phyloP scores from a whole-genome alignment of 805 yeast species.

The Nakazawaea wyomingensis region DNA sequence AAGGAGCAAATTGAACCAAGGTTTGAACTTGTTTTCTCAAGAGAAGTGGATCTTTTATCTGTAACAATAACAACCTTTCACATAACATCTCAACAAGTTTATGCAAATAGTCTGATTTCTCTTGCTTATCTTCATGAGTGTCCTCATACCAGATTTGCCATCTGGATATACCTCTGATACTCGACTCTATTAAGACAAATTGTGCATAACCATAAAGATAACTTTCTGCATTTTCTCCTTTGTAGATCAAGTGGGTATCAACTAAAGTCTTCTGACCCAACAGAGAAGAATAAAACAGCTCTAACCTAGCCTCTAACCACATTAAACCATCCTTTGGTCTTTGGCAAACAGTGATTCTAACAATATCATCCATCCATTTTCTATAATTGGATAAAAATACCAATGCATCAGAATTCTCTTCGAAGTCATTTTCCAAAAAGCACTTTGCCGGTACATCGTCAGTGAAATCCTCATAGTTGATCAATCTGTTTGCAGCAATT shows the following conservation, averaged over 20 bases:
- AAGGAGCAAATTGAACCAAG: constrained; percentile 88
- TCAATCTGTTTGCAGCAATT: constrained; percentile 69
- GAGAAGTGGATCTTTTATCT: constrained; percentile 73
- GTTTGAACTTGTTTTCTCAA: constrained; percentile 86
- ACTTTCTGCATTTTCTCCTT: constrained; percentile 57
- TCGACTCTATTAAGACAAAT: constrained; percentile 80
- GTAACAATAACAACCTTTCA: constrained; percentile 67
- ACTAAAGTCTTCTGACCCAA: constrained; percentile 62
- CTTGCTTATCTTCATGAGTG: constrained; percentile 45
- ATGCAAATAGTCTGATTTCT: constrained; percentile 44
- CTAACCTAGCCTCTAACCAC: constrained; percentile 76
- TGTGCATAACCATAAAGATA: constrained; percentile 76
- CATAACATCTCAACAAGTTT: constrained; percentile 65
- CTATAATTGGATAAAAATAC: constrained; percentile 76
- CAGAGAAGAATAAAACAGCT: constrained; percentile 64
- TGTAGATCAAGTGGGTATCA: constrained; percentile 46
- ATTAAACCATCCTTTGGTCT: constrained; percentile 73
- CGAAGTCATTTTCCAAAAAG: constrained; percentile 82
- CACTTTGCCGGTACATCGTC: constrained; percentile 60
- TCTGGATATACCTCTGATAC: constrained; percentile 86
- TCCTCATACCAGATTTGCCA: constrained; percentile 91
- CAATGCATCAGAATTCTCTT: constrained; percentile 72
- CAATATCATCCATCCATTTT: constrained; percentile 84
- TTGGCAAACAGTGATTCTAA: constrained; percentile 81
- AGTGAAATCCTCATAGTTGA: constrained; percentile 65